Base-by-base conservation (phyloP, 2,329 filamentous ascomycete genomes). In the Ilyonectria robusta region DNA sequence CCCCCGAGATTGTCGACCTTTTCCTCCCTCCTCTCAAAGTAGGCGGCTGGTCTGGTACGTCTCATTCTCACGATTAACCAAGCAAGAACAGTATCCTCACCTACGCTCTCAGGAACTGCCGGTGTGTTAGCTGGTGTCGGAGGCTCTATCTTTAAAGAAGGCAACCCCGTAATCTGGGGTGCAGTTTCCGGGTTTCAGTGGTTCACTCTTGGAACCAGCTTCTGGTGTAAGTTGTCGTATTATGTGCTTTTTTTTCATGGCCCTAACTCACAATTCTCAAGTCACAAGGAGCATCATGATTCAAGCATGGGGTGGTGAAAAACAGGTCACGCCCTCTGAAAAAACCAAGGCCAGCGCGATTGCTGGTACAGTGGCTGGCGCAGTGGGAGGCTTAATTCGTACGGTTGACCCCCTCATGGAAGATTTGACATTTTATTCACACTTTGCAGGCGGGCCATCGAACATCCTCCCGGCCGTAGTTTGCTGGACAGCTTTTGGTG, bases 151-250 rank as follows among this genome's bases (percentile, higher is more conserved):
- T 80, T 95, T 54, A 87, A 90, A 65, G 91, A 92, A 19, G 86
- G 84, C 23, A 88, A 87, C 15, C 91, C 93, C 4, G 86, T 89
- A 2, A 81, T 95, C 7, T 95, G 94, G 81, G 91, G 93, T 0
- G 73, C 92, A 13, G 87, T 91, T 42, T 91, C 92, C 23, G 92
- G 93, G 19, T 84, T 93, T 46, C 94, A 97, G 81, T 97, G 93
- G 89, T 94, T 94, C 80, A 86, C 89, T 47, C 86, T 97, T 44
- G 94, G 94, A 40, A 89, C 88, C 53, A 92, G 89, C 17, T 98
- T 91, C 78, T 95, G 91, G 86, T 91, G 92, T 91, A 84, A 76
- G 88, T 81, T 47, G 1, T 26, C 37, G 29, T 65, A 23, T 5
- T 6, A 26, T 19, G 31, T 4, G 48, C 31, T 1, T 35, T 21